phyloP scores from a whole-genome alignment of 2,329 filamentous ascomycete genomes.

The Ceratocystis huliohia region DNA sequence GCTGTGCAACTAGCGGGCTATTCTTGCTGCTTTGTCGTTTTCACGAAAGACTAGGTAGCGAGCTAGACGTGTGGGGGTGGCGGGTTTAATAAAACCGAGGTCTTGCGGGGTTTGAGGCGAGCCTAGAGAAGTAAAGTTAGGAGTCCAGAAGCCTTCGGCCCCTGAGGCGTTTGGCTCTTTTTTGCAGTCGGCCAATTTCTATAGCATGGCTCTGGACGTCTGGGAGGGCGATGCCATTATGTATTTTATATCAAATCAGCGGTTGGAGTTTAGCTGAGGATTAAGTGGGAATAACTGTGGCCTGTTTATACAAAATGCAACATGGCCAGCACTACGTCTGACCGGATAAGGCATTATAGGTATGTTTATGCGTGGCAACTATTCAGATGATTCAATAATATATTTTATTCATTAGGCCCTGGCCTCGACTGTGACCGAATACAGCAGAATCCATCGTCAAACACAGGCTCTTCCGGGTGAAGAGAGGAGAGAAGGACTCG shows the following conservation, averaged over 20 bases:
- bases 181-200: conserved; percentile 79
- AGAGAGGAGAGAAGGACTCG: too few relatives aligned
- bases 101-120: conserved; percentile 31
- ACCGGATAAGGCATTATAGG: too few relatives aligned
- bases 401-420: too few relatives aligned
- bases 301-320: too few relatives aligned
- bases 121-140: conserved; percentile 57
- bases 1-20: conserved; percentile 91
- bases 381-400: too few relatives aligned
- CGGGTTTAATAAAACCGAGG: conserved; percentile 39
- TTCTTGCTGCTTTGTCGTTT: conserved; percentile 45
- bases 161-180: conserved; percentile 60
- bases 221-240: conserved; percentile 47
- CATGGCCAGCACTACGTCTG: too few relatives aligned
- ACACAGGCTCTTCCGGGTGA: too few relatives aligned
- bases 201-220: conserved; percentile 68
- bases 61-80: conserved; percentile 48
- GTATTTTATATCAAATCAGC: neutral
- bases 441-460: too few relatives aligned
- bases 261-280: neutral
- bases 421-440: too few relatives aligned
- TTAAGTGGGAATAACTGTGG: neutral
- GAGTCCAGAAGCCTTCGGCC: conserved; percentile 62
- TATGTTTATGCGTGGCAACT: too few relatives aligned
- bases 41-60: conserved; percentile 59